Conservation (phyloP, 2,329 filamentous ascomycete species). For the Colletotrichum godetiae region DNA sequence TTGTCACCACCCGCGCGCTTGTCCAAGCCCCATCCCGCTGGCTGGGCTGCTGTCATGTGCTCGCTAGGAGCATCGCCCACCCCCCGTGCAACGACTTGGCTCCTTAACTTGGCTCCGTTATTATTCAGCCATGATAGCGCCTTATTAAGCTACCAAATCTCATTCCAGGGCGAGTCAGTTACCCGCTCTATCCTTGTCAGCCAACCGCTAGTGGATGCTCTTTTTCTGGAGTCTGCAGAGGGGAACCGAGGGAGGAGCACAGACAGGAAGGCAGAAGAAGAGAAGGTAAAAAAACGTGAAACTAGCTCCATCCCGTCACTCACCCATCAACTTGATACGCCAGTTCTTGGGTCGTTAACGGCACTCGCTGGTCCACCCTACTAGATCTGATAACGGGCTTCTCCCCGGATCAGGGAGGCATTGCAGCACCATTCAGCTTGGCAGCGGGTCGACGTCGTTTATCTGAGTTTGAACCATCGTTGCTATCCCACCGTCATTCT, state of each 20-base stretch:
- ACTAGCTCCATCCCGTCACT: slow-evolving; percentile 2
- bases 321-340: slow-evolving; percentile 27
- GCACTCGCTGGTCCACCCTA: slow-evolving; percentile 11
- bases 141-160: slow-evolving; percentile 12
- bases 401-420: slow-evolving; percentile 19
- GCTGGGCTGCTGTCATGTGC: slow-evolving; percentile 1
- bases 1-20: slow-evolving; percentile 31
- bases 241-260: not conserved
- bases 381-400: slow-evolving; percentile 32
- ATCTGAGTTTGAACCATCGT: slow-evolving; percentile 19
- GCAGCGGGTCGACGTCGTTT: slow-evolving; percentile 29
- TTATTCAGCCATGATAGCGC: slow-evolving; percentile 1
- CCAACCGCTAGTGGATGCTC: not conserved
- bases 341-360: slow-evolving; percentile 10
- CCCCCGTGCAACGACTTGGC: slow-evolving; percentile 7
- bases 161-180: slow-evolving; percentile 24
- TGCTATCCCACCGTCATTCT: slow-evolving; percentile 17
- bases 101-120: slow-evolving; percentile 11
- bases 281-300: not conserved
- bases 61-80: not conserved
- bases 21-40: not conserved
- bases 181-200: slow-evolving; percentile 11
- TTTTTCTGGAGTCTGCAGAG: not conserved
- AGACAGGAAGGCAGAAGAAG: not conserved
- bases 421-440: slow-evolving; percentile 14